A percentile compares a stretch with the other conserved stretches of the same genome.
phyloP scores from a whole-genome alignment of 768 basidiomycete genomes.

The Mrakia hoshinonis region DNA sequence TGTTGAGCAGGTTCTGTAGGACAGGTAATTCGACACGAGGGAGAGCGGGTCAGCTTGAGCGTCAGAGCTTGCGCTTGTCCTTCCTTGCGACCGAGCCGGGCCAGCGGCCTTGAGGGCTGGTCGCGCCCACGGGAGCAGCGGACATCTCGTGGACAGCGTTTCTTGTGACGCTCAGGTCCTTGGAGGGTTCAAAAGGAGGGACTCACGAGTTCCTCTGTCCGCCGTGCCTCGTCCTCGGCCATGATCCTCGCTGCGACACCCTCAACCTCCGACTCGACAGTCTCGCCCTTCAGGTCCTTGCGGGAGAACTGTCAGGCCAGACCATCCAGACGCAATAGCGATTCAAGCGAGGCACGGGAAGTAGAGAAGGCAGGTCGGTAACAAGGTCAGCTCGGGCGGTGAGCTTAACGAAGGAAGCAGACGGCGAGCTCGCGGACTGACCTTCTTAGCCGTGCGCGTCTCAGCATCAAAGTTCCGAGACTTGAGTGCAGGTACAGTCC shows the following conservation, averaged over 20 bases:
- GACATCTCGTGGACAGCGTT: no score
- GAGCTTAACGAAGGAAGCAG: neutral
- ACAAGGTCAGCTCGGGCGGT: neutral
- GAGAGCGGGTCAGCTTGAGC: neutral
- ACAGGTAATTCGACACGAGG: neutral
- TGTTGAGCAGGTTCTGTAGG: constrained; percentile 47
- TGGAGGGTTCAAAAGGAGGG: no score
- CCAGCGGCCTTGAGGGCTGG: no score
- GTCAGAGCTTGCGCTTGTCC: neutral
- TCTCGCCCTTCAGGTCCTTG: constrained; percentile 18
- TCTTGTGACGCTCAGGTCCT: no score
- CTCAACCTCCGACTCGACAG: constrained; percentile 21
- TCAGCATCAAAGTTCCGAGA: constrained; percentile 28
- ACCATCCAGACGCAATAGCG: no score
- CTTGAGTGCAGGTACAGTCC: constrained; percentile 7
- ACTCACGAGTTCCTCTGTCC: constrained; percentile 26
- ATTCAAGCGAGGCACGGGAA: neutral
- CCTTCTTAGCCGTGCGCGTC: constrained; percentile 26
- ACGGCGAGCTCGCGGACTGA: neutral
- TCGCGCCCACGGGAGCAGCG: no score
- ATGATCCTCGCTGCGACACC: constrained; percentile 26
- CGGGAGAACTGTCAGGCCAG: constrained; percentile 19
- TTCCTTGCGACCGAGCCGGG: no score
- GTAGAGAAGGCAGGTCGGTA: neutral
- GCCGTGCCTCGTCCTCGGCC: constrained; percentile 21